phyloP scores from a whole-genome alignment of 225 moss, liverwort and hornwort genomes.

The Polytrichum commune region DNA sequence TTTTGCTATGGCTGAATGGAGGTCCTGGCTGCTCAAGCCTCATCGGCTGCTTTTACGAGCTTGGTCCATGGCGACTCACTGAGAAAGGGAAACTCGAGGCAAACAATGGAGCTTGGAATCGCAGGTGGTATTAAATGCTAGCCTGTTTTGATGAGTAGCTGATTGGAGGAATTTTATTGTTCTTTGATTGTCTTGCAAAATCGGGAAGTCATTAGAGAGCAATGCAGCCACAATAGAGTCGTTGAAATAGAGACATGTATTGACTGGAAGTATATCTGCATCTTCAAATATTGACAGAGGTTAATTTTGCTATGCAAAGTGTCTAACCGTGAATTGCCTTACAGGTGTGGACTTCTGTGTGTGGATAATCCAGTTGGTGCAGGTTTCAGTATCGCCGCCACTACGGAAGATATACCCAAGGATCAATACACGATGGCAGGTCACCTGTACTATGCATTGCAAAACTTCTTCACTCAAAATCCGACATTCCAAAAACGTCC shows the following conservation, averaged over 20 bases:
- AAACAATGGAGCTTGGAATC: conserved; percentile 84
- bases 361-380: conserved; percentile 87
- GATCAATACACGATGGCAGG: conserved; percentile 63
- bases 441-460: conserved; percentile 68
- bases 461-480: conserved; percentile 53
- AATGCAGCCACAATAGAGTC: too few species aligned
- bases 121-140: conserved; percentile 35
- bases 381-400: conserved; percentile 77
- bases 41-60: conserved; percentile 91
- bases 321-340: background rate
- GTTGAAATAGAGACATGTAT: too few species aligned
- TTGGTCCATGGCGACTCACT: conserved; percentile 76
- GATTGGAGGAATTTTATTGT: too few species aligned
- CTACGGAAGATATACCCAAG: conserved; percentile 52
- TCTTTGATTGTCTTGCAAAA: too few species aligned
- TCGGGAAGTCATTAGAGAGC: too few species aligned
- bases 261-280: too few species aligned
- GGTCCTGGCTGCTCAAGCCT: conserved; percentile 93
- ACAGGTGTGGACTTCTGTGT: conserved; percentile 77
- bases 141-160: too few species aligned
- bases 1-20: conserved; percentile 90
- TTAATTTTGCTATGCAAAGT: too few species aligned
- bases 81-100: conserved; percentile 49
- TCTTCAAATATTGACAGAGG: too few species aligned
- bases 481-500: conserved; percentile 63